Evolutionary conservation across 202 grass and related monocot species (phyloP).

Genomic region (Saccharum hybrid): DNA sequence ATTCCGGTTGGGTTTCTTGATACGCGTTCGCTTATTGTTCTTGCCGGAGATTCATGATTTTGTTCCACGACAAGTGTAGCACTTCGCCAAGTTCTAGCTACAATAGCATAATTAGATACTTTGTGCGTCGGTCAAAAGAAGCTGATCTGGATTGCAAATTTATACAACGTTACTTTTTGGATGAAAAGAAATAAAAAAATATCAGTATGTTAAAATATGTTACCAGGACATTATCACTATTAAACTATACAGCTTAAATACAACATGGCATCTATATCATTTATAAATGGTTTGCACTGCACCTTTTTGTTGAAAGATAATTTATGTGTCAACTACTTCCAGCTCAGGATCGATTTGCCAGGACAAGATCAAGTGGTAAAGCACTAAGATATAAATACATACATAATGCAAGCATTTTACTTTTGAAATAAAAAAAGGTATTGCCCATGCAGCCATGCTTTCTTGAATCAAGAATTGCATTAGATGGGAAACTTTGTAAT

Average conservation of each 20-base stretch:
- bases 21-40: background rate
- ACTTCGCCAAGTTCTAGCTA: constrained; percentile 6
- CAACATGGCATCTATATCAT: background rate
- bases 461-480: background rate
- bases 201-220: background rate
- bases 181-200: background rate
- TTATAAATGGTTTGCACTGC: background rate
- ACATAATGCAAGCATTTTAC: background rate
- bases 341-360: background rate
- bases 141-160: background rate
- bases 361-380: background rate
- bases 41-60: constrained; percentile 20
- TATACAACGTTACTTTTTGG: background rate
- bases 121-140: constrained; percentile 9
- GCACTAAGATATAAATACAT: background rate
- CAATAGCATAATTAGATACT: background rate
- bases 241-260: background rate
- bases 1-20: constrained; percentile 9
- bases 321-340: constrained; percentile 16
- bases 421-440: background rate
- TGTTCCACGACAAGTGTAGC: constrained; percentile 6
- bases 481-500: background rate
- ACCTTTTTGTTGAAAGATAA: constrained; percentile 8
- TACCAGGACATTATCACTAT: background rate
- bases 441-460: background rate